Evolutionary conservation across 2,329 filamentous ascomycete species (phyloP).

Genomic region (Cladophialophora bantiana): DNA sequence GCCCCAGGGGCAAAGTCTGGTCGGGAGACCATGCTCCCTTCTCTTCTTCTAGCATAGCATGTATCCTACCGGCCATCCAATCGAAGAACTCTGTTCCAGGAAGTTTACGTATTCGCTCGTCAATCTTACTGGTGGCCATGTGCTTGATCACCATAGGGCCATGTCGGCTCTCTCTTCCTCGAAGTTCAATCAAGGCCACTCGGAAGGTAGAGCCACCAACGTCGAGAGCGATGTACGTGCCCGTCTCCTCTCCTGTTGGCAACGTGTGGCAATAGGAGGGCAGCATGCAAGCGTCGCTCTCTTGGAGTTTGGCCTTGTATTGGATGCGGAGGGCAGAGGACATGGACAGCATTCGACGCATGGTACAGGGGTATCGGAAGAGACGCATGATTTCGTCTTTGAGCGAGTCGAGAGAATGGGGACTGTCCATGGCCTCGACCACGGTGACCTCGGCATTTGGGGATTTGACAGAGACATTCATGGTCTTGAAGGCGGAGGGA

Average conservation of each 20-base stretch:
- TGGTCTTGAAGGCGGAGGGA: constrained; percentile 43
- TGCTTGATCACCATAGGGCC: constrained; percentile 61
- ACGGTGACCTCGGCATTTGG: constrained; percentile 31
- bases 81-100: constrained; percentile 67
- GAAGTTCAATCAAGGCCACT: constrained; percentile 65
- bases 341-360: constrained; percentile 49
- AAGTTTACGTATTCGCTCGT: constrained; percentile 62
- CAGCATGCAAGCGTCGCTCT: constrained; percentile 68
- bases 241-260: constrained; percentile 65
- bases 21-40: constrained; percentile 43
- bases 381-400: constrained; percentile 45
- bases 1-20: constrained; percentile 61
- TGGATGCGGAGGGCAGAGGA: constrained; percentile 57
- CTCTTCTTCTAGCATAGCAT: constrained; percentile 58
- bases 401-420: constrained; percentile 45
- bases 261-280: constrained; percentile 69
- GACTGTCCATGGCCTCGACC: constrained; percentile 26
- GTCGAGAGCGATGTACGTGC: constrained; percentile 68
- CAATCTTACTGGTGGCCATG: constrained; percentile 63
- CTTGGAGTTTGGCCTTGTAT: constrained; percentile 61
- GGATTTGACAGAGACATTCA: constrained; percentile 31
- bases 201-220: constrained; percentile 72
- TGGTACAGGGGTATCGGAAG: constrained; percentile 46
- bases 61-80: constrained; percentile 70
- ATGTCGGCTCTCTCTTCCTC: constrained; percentile 54